These are phyloP conservation scores for Zoysia matrella DNA, from an alignment of 202 grass and related monocot species.

Conservation along the genomic window DNA sequence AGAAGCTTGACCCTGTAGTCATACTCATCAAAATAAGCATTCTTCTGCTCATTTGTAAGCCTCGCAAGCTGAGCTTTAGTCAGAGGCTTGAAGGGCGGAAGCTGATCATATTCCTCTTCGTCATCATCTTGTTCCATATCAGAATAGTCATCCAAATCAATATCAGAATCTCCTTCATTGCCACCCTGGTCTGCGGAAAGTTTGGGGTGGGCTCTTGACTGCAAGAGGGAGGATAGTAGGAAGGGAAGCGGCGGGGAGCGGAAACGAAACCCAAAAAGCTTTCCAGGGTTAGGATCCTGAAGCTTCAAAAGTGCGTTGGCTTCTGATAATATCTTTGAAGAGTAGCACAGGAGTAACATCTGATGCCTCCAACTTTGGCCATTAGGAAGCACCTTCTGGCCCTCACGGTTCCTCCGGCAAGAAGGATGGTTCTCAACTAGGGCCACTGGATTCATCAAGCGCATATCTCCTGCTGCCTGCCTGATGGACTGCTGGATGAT, in stretches of 20 bases:
- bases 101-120: conserved; percentile 84
- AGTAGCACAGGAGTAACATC: conserved; percentile 84
- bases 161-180: conserved; percentile 87
- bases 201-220: conserved; percentile 88
- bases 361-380: conserved; percentile 83
- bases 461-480: conserved; percentile 81
- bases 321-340: conserved; percentile 94
- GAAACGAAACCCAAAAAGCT: conserved; percentile 67
- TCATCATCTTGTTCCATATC: conserved; percentile 88
- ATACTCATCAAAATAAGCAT: conserved; percentile 96
- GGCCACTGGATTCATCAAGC: conserved; percentile 82
- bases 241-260: conserved; percentile 75
- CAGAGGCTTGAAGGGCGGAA: conserved; percentile 93
- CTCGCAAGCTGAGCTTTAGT: conserved; percentile 82
- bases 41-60: conserved; percentile 84
- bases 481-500: conserved; percentile 83
- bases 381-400: conserved; percentile 82
- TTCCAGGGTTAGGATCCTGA: conserved; percentile 74
- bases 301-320: conserved; percentile 83
- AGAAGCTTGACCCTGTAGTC: conserved; percentile 96
- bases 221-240: conserved; percentile 84
- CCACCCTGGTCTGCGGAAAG: conserved; percentile 75
- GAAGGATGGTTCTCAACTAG: conserved; percentile 95
- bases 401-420: conserved; percentile 75
- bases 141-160: conserved; percentile 90